Base-by-base conservation (phyloP, 768 basidiomycete genomes). In the Calocera viscosa region DNA sequence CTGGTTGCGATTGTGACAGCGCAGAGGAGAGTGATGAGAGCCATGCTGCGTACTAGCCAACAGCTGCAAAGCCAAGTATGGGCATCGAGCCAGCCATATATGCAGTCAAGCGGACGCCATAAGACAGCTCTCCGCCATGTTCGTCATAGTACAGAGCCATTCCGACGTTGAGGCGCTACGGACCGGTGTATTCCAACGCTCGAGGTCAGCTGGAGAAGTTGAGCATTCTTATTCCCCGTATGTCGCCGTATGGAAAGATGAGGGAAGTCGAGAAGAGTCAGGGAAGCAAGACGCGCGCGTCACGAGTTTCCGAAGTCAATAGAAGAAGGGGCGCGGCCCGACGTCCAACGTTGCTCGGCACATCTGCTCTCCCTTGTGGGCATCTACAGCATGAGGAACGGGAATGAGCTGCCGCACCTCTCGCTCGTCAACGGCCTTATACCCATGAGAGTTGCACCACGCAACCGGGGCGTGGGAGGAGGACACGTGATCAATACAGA, bases 261-360 rank as follows among this genome's bases (percentile, higher is more conserved):
- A 30, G 19, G 30, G 53, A 60, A 60, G 53, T 16, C 26, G 53
- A 60, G 53, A 60, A 60, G 53, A 2, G 16, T 8, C 2, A 32
- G 30, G 53, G 11, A 30, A 14, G 53, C 26, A 30, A 22, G 24
- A 16, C 5, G 53, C 30, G 53, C 19, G 53, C 53, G 53, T 60
- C 53, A 60, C 53, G 53, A 22, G 53, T 60, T 60, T 26, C 53
- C 14, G 53, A 60, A 60, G 53, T 60, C 53, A 60, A 60, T 60
- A 8, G 35, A 7, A 32, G 53, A 60, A 60, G 24, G 14, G 5
- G 24, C 14, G 14, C 53, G 53, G 53, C 14, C 53, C 53, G 53
- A 60, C 5, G 30, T 11, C 5, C 26, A 3, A 19, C 2, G 5
- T 5, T 12, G 14, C 30, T 60, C 53, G 53, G 53, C 7, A 26